Conservation (phyloP, 192 early-diverging fungal genomes). For the Geranomyces variabilis region DNA sequence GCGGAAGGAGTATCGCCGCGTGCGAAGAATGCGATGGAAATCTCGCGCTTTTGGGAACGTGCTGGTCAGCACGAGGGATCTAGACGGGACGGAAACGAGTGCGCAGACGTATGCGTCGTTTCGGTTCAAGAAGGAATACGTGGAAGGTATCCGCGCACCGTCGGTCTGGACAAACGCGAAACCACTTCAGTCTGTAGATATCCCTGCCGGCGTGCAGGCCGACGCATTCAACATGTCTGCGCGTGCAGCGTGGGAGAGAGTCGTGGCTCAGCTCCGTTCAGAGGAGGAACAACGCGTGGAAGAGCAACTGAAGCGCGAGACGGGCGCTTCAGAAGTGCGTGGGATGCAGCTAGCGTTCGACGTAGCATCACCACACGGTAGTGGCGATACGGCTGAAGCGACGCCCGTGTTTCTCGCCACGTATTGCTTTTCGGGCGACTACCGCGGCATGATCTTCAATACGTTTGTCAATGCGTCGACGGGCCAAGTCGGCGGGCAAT, state of each 20-base stretch:
- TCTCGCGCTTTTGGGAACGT: conserved; percentile 1
- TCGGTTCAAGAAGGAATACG: conserved; percentile 20
- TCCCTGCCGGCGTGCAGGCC: neutral
- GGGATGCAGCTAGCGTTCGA: conserved; percentile 16
- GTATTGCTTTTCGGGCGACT: conserved; percentile 19
- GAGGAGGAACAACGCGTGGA: conserved; percentile 14
- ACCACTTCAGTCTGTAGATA: neutral
- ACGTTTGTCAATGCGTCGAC: conserved; percentile 35
- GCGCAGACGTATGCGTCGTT: conserved; percentile 29
- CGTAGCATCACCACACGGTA: neutral
- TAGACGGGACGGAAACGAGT: conserved; percentile 6
- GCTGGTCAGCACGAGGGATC: neutral
- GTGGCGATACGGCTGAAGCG: neutral
- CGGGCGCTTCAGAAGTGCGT: conserved; percentile 22
- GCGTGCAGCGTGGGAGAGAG: conserved; percentile 6
- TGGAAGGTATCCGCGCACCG: conserved; percentile 18
- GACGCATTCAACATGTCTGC: conserved; percentile 27
- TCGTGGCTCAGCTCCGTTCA: neutral
- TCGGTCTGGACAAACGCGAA: conserved; percentile 11
- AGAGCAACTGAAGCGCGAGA: conserved; percentile 4
- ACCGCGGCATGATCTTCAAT: conserved; percentile 11
- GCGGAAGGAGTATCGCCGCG: conserved; percentile 19
- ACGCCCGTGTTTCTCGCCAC: conserved; percentile 18
- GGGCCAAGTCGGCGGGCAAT: conserved; percentile 21
- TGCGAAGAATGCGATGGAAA: conserved; percentile 21